Evolutionary conservation across 352 stramenopile species (phyloP).

Genomic region (Pseudoperonospora humuli): DNA sequence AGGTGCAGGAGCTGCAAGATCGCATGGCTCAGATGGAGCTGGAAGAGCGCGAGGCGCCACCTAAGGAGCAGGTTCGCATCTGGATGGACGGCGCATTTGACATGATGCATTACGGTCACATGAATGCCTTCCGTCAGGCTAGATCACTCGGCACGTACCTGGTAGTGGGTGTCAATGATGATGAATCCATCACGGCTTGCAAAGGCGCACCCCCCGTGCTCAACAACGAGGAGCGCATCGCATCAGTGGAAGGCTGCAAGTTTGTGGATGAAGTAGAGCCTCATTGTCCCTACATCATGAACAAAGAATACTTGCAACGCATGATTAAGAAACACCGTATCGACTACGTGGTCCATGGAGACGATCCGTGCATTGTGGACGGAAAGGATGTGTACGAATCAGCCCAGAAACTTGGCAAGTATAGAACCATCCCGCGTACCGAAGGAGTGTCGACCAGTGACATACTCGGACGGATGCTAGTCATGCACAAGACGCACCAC

Average conservation of each 20-base stretch:
- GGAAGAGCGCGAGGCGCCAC: slow-evolving; percentile 45
- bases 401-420: slow-evolving; percentile 94
- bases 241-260: slow-evolving; percentile 95
- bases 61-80: slow-evolving; percentile 91
- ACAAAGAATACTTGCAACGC: slow-evolving; percentile 94
- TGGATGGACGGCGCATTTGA: slow-evolving; percentile 99
- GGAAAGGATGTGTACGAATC: slow-evolving; percentile 97
- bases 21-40: slow-evolving; percentile 78
- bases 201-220: slow-evolving; percentile 95
- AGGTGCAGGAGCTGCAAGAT: slow-evolving; percentile 80
- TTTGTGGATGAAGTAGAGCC: slow-evolving; percentile 98
- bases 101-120: slow-evolving; percentile 99
- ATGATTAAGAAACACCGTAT: slow-evolving; percentile 97
- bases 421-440: slow-evolving; percentile 93
- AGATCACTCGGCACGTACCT: slow-evolving; percentile 94
- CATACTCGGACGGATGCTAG: slow-evolving; percentile 97
- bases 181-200: slow-evolving; percentile 94
- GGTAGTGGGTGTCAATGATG: slow-evolving; percentile 97
- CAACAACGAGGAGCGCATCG: slow-evolving; percentile 94
- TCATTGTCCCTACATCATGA: slow-evolving; percentile 98
- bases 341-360: slow-evolving; percentile 98
- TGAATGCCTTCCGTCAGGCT: slow-evolving; percentile 98
- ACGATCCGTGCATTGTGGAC: slow-evolving; percentile 98
- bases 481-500: slow-evolving; percentile 93
- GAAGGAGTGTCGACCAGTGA: slow-evolving; percentile 97